Conservation (phyloP, 176 grass and related monocot genomes). For the Melocanna baccifera region DNA sequence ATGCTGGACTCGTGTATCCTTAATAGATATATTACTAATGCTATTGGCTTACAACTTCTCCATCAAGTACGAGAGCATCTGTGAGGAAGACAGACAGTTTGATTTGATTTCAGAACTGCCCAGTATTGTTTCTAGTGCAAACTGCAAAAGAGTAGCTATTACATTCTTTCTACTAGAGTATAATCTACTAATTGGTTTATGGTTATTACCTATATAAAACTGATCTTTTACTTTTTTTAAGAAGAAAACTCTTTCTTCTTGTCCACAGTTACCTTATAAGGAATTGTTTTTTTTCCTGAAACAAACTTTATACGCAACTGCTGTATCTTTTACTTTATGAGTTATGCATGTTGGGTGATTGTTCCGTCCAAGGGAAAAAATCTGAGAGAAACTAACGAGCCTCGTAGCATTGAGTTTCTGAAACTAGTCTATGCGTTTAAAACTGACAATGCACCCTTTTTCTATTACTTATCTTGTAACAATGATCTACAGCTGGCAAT, state of each 20-base stretch:
- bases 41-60: neutral
- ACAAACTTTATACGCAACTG: neutral
- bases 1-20: neutral
- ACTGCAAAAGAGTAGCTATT: conserved; percentile 6
- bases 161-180: neutral
- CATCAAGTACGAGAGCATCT: neutral
- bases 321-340: conserved; percentile 8
- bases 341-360: neutral
- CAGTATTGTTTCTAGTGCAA: neutral
- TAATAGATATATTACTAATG: neutral
- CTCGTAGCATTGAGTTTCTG: neutral
- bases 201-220: neutral
- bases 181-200: neutral
- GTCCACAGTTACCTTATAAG: neutral
- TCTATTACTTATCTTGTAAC: conserved; percentile 22
- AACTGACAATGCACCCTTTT: neutral
- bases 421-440: conserved; percentile 9
- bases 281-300: neutral
- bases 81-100: neutral
- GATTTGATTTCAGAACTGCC: conserved; percentile 3
- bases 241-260: neutral
- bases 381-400: neutral
- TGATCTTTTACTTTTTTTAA: neutral
- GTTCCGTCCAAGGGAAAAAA: neutral
- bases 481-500: conserved; percentile 71